phyloP scores from a whole-genome alignment of 2,329 filamentous ascomycete species.

The Phaeosphaeriaceae sp. region DNA sequence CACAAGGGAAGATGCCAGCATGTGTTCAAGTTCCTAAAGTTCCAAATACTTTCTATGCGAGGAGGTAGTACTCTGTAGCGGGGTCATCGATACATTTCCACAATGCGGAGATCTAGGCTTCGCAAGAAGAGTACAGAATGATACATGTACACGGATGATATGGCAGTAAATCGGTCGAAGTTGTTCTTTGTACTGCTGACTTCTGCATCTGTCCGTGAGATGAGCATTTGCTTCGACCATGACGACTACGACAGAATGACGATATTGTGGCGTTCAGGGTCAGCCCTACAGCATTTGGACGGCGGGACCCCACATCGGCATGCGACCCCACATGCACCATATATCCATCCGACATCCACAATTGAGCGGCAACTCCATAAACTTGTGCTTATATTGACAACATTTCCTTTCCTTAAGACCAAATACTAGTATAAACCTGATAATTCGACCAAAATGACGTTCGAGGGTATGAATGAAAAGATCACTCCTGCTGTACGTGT shows the following conservation, averaged over 20 bases:
- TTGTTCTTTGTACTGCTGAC: no score
- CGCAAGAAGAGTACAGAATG: no score
- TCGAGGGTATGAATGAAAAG: conserved; percentile 41
- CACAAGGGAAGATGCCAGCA: no score
- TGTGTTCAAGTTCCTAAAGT: no score
- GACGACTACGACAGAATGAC: not conserved
- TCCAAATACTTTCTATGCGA: no score
- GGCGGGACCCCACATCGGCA: conserved; percentile 12
- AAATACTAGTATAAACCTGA: not conserved
- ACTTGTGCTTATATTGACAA: not conserved
- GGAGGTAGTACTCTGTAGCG: no score
- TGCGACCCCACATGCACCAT: not conserved
- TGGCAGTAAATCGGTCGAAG: no score
- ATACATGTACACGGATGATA: no score
- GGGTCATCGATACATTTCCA: no score
- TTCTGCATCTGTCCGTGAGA: no score
- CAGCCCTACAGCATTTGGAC: not conserved
- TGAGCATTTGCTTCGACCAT: no score
- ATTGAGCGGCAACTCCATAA: not conserved
- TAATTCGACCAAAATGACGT: conserved; percentile 29
- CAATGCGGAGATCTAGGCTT: no score
- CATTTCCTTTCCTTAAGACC: not conserved
- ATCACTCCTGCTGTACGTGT: conserved; percentile 41
- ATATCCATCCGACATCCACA: conserved; percentile 1
- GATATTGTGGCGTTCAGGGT: not conserved